Base-by-base conservation (phyloP, 805 yeast species). In the Suhomyces vadensis region DNA sequence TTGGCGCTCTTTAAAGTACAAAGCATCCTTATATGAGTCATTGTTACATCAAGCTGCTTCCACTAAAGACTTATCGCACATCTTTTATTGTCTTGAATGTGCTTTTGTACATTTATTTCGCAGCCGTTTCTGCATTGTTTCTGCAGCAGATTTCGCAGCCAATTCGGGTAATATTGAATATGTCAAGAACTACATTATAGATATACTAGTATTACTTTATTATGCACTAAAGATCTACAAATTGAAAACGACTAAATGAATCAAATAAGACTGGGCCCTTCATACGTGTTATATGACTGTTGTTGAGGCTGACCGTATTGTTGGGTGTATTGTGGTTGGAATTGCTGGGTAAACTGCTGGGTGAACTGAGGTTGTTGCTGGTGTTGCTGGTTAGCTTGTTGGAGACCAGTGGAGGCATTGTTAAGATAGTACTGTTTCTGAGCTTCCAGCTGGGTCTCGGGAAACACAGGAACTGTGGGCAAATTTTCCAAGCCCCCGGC, bases 401-500 rank as follows among this genome's bases (percentile, higher is more conserved):
- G 69, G 13, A 71, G 48, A 14, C 64, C 69, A 19, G 58, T 48
- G 22, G 57, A 53, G 5, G 80, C 79, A 44, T 66, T 65, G 35
- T 61, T 55, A 47, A 71, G 54, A 43, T 53, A 63, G 31, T 55
- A 64, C 43, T 68, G 69, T 31, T 61, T 63, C 42, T 67, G 73
- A 14, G 67, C 68, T 24, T 67, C 73, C 41, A 65, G 67, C 52
- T 77, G 79, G 6, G 87, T 81, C 52, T 82, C 81, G 0, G 87
- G 88, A 54, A 83, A 85, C 6, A 83, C 86, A 2, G 89, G 78
- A 3, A 77, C 65, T 0, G 90, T 84, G 7, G 83, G 83, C 35
- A 84, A 60, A 40, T 69, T 67, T 56, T 85, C 91, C 47, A 82
- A 71, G 0, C 91, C 92, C 3, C 91, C 92, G 25, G 88, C 85